These are phyloP conservation scores for Skeletonema costatum DNA, from an alignment of 108 stramenopile species.

Conservation along the genomic window DNA sequence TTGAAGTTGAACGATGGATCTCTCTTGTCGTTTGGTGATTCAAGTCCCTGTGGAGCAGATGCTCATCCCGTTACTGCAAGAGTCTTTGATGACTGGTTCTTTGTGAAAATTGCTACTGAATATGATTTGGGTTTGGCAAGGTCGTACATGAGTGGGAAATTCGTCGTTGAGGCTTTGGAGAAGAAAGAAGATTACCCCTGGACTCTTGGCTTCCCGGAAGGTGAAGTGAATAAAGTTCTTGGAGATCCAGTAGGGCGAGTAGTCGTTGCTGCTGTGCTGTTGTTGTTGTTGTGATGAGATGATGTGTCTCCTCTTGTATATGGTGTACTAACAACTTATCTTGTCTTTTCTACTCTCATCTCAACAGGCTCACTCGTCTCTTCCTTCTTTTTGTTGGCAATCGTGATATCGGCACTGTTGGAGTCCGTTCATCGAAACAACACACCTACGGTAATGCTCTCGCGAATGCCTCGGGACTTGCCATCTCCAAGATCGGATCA, in stretches of 20 bases:
- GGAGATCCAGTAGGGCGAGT: conserved; percentile 74
- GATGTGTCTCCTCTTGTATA: too few species aligned
- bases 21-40: conserved; percentile 71
- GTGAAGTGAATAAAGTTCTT: conserved; percentile 62
- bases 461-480: conserved; percentile 72
- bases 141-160: conserved; percentile 92
- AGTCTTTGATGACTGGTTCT: conserved; percentile 92
- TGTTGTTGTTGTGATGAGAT: too few species aligned
- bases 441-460: conserved; percentile 66
- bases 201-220: conserved; percentile 34
- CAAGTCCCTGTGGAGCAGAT: conserved; percentile 57
- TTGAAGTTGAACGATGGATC: conserved; percentile 81
- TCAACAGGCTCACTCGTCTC: conserved; percentile 54
- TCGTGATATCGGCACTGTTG: conserved; percentile 60
- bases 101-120: conserved; percentile 90
- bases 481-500: conserved; percentile 86
- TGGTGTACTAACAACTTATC: too few species aligned
- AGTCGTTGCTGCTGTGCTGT: too few species aligned
- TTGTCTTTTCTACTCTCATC: too few species aligned
- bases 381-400: conserved; percentile 90
- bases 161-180: conserved; percentile 71
- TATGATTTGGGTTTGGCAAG: conserved; percentile 92
- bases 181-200: conserved; percentile 61
- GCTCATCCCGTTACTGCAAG: conserved; percentile 69
- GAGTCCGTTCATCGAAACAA: conserved; percentile 54